These are phyloP conservation scores for Verticillium isaacii DNA, from an alignment of 2,329 filamentous ascomycete species.

Conservation along the genomic window DNA sequence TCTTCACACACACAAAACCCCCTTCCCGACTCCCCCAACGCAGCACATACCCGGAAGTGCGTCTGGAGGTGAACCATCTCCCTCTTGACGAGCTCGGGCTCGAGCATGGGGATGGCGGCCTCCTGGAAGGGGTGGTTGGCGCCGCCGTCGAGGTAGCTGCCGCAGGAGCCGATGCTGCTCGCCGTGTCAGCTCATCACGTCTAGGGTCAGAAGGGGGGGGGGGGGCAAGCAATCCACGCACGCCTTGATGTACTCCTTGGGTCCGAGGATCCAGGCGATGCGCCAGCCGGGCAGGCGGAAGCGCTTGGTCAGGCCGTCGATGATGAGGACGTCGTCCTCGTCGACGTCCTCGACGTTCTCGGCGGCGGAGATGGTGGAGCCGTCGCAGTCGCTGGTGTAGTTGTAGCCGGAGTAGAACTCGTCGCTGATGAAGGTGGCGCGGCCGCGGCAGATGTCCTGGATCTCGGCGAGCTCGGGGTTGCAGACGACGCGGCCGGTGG, in stretches of 20 bases:
- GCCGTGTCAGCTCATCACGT: not conserved
- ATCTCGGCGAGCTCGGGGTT: slow-evolving; percentile 85
- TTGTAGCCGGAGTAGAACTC: slow-evolving; percentile 98
- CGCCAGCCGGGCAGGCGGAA: slow-evolving; percentile 96
- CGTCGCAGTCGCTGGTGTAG: slow-evolving; percentile 89
- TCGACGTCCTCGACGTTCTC: slow-evolving; percentile 89
- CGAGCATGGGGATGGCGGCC: slow-evolving; percentile 88
- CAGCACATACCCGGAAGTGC: slow-evolving; percentile 63
- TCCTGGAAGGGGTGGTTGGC: slow-evolving; percentile 95
- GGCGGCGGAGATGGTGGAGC: slow-evolving; percentile 80
- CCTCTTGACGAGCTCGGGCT: slow-evolving; percentile 69
- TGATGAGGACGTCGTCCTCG: slow-evolving; percentile 85
- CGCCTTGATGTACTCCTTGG: slow-evolving; percentile 94
- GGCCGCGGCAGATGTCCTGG: slow-evolving; percentile 86
- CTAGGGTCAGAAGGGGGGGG: no score
- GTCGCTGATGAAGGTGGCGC: slow-evolving; percentile 89
- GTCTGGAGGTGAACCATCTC: slow-evolving; percentile 88
- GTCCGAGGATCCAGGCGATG: slow-evolving; percentile 92
- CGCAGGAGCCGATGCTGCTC: slow-evolving; percentile 73
- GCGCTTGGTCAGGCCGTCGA: slow-evolving; percentile 93
- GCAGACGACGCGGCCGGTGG: slow-evolving; percentile 80
- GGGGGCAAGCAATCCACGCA: slow-evolving; percentile 23
- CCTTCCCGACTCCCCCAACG: no score
- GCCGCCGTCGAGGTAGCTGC: slow-evolving; percentile 90
- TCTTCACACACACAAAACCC: no score